Conservation (phyloP, 805 yeast genomes). For the Metschnikowia orientalis region DNA sequence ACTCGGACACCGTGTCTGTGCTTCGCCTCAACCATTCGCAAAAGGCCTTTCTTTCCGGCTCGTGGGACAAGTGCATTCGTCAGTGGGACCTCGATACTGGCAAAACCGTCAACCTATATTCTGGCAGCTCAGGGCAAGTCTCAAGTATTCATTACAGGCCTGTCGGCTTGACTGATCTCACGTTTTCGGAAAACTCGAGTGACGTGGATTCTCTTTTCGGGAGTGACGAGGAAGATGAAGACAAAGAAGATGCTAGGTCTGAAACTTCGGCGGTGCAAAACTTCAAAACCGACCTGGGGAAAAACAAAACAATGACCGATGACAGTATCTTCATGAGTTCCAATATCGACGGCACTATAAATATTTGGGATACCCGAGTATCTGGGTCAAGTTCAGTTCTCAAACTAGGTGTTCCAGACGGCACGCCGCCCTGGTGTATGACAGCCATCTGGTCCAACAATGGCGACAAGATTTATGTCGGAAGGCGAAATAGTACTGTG, state of each 20-base stretch:
- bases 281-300: constrained; percentile 14
- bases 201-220: constrained; percentile 48
- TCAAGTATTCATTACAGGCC: constrained; percentile 74
- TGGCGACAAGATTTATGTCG: constrained; percentile 77
- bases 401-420: constrained; percentile 51
- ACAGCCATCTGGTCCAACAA: constrained; percentile 82
- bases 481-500: constrained; percentile 83
- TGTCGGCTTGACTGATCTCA: constrained; percentile 43
- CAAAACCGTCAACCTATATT: constrained; percentile 41
- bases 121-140: constrained; percentile 70
- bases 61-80: constrained; percentile 81
- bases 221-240: constrained; percentile 34
- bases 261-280: constrained; percentile 7
- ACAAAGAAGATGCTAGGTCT: constrained; percentile 10
- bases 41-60: constrained; percentile 66
- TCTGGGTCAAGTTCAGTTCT: constrained; percentile 36
- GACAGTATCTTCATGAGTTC: constrained; percentile 68
- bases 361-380: constrained; percentile 75
- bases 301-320: constrained; percentile 25
- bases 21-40: constrained; percentile 60
- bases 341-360: constrained; percentile 75
- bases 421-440: constrained; percentile 92
- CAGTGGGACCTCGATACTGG: constrained; percentile 90
- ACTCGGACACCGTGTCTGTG: constrained; percentile 71
- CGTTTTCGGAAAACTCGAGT: constrained; percentile 23